phyloP scores from a whole-genome alignment of 768 basidiomycete species.

The Russula vinacea region DNA sequence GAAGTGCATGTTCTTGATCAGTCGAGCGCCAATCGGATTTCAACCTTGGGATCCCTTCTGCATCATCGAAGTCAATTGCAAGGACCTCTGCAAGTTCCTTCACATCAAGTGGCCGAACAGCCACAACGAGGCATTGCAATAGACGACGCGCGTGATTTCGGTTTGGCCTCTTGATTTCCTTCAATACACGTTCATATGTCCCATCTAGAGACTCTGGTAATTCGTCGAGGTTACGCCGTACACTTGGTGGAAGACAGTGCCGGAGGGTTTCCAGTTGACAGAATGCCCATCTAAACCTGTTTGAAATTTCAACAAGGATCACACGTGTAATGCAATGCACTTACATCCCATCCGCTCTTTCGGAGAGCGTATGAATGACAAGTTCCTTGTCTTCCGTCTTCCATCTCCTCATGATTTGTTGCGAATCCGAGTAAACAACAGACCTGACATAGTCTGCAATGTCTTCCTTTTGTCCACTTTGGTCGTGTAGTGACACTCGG shows the following conservation, averaged over 20 bases:
- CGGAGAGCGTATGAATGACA: too few relatives aligned
- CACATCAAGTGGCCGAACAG: constrained; percentile 1
- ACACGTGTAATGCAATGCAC: too few relatives aligned
- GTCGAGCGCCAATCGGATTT: not conserved
- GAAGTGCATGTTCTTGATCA: constrained; percentile 5
- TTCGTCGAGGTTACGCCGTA: not conserved
- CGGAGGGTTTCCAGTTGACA: constrained; percentile 12
- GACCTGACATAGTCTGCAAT: too few relatives aligned
- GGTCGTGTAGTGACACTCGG: too few relatives aligned
- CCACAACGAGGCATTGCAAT: constrained; percentile 10
- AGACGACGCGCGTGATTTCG: constrained; percentile 9
- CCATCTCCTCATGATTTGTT: too few relatives aligned
- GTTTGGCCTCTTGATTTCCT: not conserved
- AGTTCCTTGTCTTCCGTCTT: too few relatives aligned
- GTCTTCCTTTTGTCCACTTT: too few relatives aligned
- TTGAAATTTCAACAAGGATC: not conserved
- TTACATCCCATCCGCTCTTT: too few relatives aligned
- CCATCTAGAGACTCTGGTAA: not conserved
- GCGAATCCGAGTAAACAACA: too few relatives aligned
- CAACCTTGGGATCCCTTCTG: not conserved
- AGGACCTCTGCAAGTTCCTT: constrained; percentile 14
- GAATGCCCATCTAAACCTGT: constrained; percentile 8
- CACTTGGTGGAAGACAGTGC: not conserved
- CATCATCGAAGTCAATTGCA: not conserved
- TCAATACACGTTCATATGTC: constrained; percentile 9